Base-by-base conservation (phyloP, 257 asterid genomes). In the Solanum pennellii region DNA sequence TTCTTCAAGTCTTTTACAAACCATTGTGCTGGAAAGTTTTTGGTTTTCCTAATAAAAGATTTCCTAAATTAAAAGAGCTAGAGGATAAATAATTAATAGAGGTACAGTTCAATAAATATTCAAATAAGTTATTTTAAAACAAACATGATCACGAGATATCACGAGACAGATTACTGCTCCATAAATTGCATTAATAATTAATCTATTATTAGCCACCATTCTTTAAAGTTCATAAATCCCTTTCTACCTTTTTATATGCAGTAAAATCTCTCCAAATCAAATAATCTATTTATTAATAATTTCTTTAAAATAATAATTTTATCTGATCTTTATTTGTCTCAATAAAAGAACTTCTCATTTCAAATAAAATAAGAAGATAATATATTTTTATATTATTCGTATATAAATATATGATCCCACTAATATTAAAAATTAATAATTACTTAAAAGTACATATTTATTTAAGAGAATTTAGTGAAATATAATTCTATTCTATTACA, bases 201-300 rank as follows among this genome's bases (percentile, higher is more conserved):
- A 79, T 27, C 39, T 45, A 45, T 79, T 79, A 79, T 29, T 79
- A 27, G 42, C 84, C 84, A 79, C 42, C 84, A 45, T 45, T 45
- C 65, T 47, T 79, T 27, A 79, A 79, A 79, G 65, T 44, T 44
- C 65, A 79, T 79, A 45, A 44, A 45, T 45, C 14, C 65, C 14
- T 39, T 23, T 73, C 10, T 3, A 41, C 18, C 35, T 41, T 16
- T 16, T 52, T 16, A 52, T 16, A 16, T 16, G 1, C 1, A 5
- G 39, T 37, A 37, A 37, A 6, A 6, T 37, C 39, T 33, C 35
- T 33, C 35, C 35, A 33, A 33, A 33, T 33, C 35, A 33, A 37
- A 37, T 37, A 37, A 1, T 37, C 39, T 37, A 37, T 37, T 37
- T 5, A 37, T 37, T 37, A 37, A 0, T 37, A 5, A 37, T 1